phyloP scores from a whole-genome alignment of 148 eudicot species.

The Mesembryanthemum crystallinum region DNA sequence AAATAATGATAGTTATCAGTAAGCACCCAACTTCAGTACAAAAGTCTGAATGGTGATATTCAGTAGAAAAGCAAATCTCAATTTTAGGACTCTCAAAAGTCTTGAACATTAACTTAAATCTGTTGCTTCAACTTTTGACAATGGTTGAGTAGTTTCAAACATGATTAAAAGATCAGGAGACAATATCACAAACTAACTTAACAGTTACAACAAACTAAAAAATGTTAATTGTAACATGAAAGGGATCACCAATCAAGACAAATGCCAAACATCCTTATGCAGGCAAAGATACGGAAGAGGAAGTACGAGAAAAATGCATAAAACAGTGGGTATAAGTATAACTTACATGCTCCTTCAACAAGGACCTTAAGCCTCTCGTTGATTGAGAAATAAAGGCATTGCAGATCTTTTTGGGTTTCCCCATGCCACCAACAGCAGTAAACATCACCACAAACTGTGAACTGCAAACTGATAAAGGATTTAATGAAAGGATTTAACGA shows the following conservation, averaged over 20 bases:
- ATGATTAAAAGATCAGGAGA: too few relatives aligned
- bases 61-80: too few relatives aligned
- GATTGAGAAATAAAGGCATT: slow-evolving; percentile 83
- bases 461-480: slow-evolving; percentile 59
- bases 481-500: slow-evolving; percentile 3
- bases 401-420: slow-evolving; percentile 51
- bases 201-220: too few relatives aligned
- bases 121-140: too few relatives aligned
- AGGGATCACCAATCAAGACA: slow-evolving; percentile 11
- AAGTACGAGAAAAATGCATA: neutral
- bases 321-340: slow-evolving; percentile 10
- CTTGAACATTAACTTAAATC: too few relatives aligned
- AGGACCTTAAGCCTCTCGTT: slow-evolving; percentile 79
- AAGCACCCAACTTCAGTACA: too few relatives aligned
- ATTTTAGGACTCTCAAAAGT: too few relatives aligned
- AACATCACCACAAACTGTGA: slow-evolving; percentile 85
- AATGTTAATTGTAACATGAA: too few relatives aligned
- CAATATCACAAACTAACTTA: too few relatives aligned
- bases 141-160: too few relatives aligned
- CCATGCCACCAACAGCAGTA: slow-evolving; percentile 47
- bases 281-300: neutral
- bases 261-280: neutral
- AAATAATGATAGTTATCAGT: too few relatives aligned
- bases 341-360: slow-evolving; percentile 88
- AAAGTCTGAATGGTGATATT: too few relatives aligned